Evolutionary conservation across 306 rosid species (phyloP), one percentile per base, ranked within the genome.

Genomic region (Crotalaria pallida): DNA sequence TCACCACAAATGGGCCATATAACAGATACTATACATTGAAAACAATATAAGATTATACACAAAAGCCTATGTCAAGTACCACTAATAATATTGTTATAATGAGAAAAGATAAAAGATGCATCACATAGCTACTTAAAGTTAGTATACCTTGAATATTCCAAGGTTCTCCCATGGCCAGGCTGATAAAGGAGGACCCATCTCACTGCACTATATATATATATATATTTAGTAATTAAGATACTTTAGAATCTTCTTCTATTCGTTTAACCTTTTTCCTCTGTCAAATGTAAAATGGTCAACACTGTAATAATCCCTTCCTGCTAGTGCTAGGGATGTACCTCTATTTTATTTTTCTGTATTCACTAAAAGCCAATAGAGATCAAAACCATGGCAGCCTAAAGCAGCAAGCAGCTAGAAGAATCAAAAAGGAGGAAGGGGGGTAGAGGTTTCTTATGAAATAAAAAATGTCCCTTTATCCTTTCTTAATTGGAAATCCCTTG

Each of bases 101-200:
- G 29, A 40, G 0, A 53, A 73, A 58, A 3, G 61, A 10, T 3
- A 40, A 64, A 55, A 65, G 5, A 56, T 43, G 10, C 23, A 65
- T 15, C n/a, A 52, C 18, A 67, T 41, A 33, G 44, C 16, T 34
- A 61, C 31, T 2, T 62, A 31, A n/a, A n/a, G n/a, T n/a, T 21
- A 21, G 0, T 58, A 13, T 82, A 93, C 99, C 96, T 94, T 94
- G 75, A 58, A 89, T 33, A 47, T 13, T 65, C 99, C 97, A 60
- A 91, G 47, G 38, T 88, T 84, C 33, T 88, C 87, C 96, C 99
- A 87, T 5, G 97, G 99, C 97, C 96, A 91, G 66, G 87, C 24
- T n/a, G 96, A 77, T 73, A 91, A 73, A 67, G 92, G 80, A 83
- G 85, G 71, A 27, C 29, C 96, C 94, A 90, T 89, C 50, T 60